A percentile compares a stretch with the other conserved stretches of the same genome.
Conservation (phyloP, 2,329 filamentous ascomycete species). For the Metarhizium anisopliae region DNA sequence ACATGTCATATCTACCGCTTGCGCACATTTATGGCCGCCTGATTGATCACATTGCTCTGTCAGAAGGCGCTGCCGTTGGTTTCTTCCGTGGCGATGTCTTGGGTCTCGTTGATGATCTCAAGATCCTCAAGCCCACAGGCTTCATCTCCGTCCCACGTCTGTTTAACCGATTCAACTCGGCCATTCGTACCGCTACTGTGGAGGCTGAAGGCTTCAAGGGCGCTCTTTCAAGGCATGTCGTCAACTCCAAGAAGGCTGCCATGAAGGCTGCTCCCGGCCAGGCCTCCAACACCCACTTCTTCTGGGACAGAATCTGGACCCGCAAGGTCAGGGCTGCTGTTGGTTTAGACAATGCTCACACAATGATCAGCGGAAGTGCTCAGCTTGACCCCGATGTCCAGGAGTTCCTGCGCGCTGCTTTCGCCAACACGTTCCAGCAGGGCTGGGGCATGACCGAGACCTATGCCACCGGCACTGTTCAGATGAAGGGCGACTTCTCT, state of each 20-base stretch:
- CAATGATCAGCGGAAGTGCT: conserved; percentile 81
- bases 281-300: conserved; percentile 67
- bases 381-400: conserved; percentile 85
- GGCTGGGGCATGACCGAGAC: conserved; percentile 94
- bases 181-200: conserved; percentile 70
- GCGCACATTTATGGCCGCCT: conserved; percentile 92
- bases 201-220: conserved; percentile 75
- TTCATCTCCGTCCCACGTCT: conserved; percentile 87
- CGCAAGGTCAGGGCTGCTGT: conserved; percentile 78
- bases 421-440: conserved; percentile 71
- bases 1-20: conserved; percentile 82
- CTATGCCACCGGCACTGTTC: conserved; percentile 67
- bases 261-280: conserved; percentile 63
- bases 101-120: conserved; percentile 83
- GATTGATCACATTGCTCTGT: conserved; percentile 65
- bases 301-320: conserved; percentile 85
- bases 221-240: conserved; percentile 67
- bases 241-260: conserved; percentile 70
- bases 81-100: conserved; percentile 92
- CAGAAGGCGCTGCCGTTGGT: conserved; percentile 66
- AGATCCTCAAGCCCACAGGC: conserved; percentile 70
- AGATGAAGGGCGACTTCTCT: conserved; percentile 61
- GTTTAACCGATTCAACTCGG: conserved; percentile 82
- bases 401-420: conserved; percentile 76
- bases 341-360: conserved; percentile 63